Base-by-base conservation (phyloP, 148 eudicot species). In the Heliamphora exappendiculata region DNA sequence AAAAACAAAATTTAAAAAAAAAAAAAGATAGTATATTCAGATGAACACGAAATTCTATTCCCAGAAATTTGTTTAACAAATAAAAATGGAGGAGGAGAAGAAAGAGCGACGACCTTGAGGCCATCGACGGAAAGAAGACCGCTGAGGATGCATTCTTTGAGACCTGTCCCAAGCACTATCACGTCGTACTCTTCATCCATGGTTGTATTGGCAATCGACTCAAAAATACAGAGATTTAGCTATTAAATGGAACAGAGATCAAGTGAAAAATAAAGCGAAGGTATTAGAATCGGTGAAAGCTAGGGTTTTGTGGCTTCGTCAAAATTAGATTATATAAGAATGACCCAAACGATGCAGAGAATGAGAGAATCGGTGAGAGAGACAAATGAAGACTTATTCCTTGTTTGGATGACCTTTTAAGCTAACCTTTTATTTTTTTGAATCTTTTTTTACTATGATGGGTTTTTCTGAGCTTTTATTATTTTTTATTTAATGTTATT, bases 181-280 rank as follows among this genome's bases (percentile, higher is more conserved):
- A 67, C 70, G 29, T 67, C 70, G 50, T 67, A 67, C 49, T 67
- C 70, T 54, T 72, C 75, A 54, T 72, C 75, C 75, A 72, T 72
- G 31, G 49, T 37, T 72, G 64, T 34, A 72, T 72, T 64, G 75
- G 64, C 31, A 24, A 72, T 4, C 17, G 69, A 65, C 10, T 65
- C 22, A 36, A 7, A 65, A 17, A 59, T 16, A 63, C 67, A 36
- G 44, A 34, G 44, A 65, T 19, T 17, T 2, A 1, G 11, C 6
- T 49, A 9, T 11, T 24, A 7, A 67, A 44, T 67, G 3, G 37
- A 37, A 33, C 31, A 19, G 42, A 50, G 64, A 72, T 53, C 33
- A 39, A 72, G 13, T 53, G 45, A 72, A 7, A 34, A 64, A n/a
- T n/a, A 33, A 72, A 13, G 26, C 3, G n/a, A 36, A 54, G 4